These are phyloP conservation scores for Arabidopsis arenosa DNA, from an alignment of 345 rosid genomes.

Conservation along the genomic window DNA sequence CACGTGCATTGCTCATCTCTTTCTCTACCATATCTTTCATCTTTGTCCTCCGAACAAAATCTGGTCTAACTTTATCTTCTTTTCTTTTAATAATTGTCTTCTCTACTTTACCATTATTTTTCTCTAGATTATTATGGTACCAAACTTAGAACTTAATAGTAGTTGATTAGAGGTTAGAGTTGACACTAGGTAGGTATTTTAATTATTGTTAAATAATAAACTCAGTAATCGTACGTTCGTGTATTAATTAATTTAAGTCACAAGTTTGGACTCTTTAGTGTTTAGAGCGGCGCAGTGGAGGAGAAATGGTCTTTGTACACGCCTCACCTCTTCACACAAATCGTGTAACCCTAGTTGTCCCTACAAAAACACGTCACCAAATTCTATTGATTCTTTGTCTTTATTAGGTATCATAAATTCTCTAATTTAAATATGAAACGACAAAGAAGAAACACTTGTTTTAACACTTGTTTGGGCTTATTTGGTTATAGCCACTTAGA, in stretches of 20 bases:
- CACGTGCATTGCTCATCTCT: conserved; percentile 44
- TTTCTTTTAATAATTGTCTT: conserved; percentile 2
- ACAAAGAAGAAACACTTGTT: conserved; percentile 16
- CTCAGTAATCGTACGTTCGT: conserved; percentile 26
- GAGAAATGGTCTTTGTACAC: no score
- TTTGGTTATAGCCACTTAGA: conserved; percentile 30
- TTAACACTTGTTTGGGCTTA: conserved; percentile 34
- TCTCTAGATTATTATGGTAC: background rate
- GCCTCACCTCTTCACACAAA: no score
- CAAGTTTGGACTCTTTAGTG: no score
- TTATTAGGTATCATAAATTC: no score
- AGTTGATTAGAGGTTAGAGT: conserved; percentile 10
- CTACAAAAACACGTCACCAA: no score
- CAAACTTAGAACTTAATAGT: background rate
- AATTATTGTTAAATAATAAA: conserved; percentile 6
- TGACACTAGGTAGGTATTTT: conserved; percentile 27
- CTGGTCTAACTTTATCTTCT: conserved; percentile 13
- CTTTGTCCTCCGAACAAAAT: conserved; percentile 42
- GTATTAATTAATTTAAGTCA: background rate
- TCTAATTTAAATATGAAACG: background rate
- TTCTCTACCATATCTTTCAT: conserved; percentile 30
- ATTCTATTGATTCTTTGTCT: no score
- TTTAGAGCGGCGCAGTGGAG: no score
- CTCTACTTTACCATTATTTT: conserved; percentile 1
- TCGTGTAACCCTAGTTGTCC: no score